These are phyloP conservation scores for Petrea volubilis DNA, from an alignment of 257 asterid species.

Conservation along the genomic window DNA sequence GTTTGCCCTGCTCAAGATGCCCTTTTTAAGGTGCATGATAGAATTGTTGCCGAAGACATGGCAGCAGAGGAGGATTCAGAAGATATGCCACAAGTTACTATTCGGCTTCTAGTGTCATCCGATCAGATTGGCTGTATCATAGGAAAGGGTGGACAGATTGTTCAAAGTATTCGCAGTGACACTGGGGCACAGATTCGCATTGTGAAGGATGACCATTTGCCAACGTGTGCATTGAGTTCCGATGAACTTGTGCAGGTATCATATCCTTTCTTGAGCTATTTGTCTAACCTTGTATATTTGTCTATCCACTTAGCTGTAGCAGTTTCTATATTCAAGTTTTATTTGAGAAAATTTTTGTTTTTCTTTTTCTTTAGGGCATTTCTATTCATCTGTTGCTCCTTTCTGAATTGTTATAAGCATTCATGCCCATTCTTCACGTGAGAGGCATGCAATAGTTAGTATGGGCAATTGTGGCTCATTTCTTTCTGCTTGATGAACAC, in stretches of 20 bases:
- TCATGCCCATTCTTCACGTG: slow-evolving; percentile 2
- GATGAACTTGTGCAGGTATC: slow-evolving; percentile 95
- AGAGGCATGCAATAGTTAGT: not conserved
- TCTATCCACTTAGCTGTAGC: not conserved
- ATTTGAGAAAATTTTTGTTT: not conserved
- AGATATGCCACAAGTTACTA: slow-evolving; percentile 58
- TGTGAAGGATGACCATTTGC: slow-evolving; percentile 81
- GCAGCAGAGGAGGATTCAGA: slow-evolving; percentile 60
- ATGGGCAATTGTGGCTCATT: not conserved
- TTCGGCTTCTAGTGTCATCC: slow-evolving; percentile 83
- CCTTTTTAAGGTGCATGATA: slow-evolving; percentile 84
- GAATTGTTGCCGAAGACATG: slow-evolving; percentile 65
- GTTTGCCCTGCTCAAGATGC: slow-evolving; percentile 94
- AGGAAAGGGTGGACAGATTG: slow-evolving; percentile 96
- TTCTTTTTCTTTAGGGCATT: not conserved
- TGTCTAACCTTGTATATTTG: not conserved
- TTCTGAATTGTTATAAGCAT: not conserved
- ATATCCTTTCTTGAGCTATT: not conserved
- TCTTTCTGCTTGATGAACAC: not conserved
- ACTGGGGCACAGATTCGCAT: slow-evolving; percentile 94
- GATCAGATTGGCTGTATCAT: slow-evolving; percentile 94
- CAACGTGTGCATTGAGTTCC: slow-evolving; percentile 80
- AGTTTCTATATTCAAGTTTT: not conserved
- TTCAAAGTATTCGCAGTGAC: slow-evolving; percentile 77
- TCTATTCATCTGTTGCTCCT: not conserved